phyloP scores from a whole-genome alignment of 441 rosid species.

The Lagerstroemia fauriei region DNA sequence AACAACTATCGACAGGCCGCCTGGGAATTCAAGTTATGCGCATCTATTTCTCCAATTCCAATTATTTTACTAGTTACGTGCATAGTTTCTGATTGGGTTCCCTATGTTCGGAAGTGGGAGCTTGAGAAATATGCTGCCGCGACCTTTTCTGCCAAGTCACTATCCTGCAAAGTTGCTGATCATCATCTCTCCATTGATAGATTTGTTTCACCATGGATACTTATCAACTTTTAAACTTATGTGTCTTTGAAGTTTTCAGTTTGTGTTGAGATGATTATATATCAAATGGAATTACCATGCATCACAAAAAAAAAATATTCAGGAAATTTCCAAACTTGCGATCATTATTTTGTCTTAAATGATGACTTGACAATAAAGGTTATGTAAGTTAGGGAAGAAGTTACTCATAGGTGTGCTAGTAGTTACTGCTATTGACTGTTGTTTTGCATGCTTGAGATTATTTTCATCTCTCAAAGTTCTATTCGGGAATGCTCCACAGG shows the following conservation, averaged over 20 bases:
- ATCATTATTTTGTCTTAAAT: no score
- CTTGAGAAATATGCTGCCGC: no score
- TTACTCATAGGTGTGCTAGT: no score
- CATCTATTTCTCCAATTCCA: neutral
- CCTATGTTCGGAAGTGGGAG: neutral
- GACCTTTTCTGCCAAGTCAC: no score
- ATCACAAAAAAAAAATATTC: neutral
- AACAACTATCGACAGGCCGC: neutral
- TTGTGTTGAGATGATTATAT: neutral
- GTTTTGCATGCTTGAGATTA: neutral
- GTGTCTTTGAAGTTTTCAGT: no score
- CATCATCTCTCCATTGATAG: no score
- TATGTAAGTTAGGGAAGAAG: no score
- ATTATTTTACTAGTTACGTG: neutral
- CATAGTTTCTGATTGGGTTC: neutral
- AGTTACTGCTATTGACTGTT: no score
- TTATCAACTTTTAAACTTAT: no score
- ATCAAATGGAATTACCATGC: neutral
- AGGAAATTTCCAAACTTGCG: neutral
- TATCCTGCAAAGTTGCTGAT: no score
- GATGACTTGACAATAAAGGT: no score
- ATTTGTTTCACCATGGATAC: no score
- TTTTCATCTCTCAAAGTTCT: neutral
- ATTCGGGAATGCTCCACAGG: constrained; percentile 44
- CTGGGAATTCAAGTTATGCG: neutral